These are phyloP conservation scores for Penicillium sp. DNA, from an alignment of 2,329 filamentous ascomycete genomes.

Conservation along the genomic window DNA sequence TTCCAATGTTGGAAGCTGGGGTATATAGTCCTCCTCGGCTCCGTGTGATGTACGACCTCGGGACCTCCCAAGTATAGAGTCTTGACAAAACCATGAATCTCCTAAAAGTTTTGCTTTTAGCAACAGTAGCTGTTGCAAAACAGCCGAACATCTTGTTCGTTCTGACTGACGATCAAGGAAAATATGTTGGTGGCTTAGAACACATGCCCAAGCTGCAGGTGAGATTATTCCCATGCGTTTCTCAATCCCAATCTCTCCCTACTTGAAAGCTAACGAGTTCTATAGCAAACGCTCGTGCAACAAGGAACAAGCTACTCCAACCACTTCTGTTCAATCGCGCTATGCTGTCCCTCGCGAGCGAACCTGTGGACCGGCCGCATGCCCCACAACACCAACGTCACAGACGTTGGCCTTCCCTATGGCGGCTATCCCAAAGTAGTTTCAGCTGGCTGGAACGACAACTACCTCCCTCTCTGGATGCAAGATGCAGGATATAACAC, in stretches of 20 bases:
- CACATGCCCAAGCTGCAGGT: conserved; percentile 56
- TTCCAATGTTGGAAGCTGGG: not conserved
- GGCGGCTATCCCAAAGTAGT: conserved; percentile 66
- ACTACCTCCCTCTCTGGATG: conserved; percentile 72
- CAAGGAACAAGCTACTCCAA: conserved; percentile 61
- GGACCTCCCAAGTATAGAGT: not conserved
- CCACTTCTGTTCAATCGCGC: conserved; percentile 62
- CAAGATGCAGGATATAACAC: conserved; percentile 69
- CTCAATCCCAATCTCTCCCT: not conserved
- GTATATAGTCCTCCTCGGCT: conserved; percentile 2
- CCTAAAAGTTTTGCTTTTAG: conserved; percentile 10
- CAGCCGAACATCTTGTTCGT: conserved; percentile 66
- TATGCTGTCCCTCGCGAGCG: conserved; percentile 68
- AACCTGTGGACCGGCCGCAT: conserved; percentile 65
- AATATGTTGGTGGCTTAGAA: conserved; percentile 30
- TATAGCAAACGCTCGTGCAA: conserved; percentile 54
- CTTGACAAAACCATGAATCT: conserved; percentile 11
- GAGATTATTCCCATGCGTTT: not conserved
- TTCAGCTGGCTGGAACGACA: conserved; percentile 63
- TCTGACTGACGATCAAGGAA: conserved; percentile 68
- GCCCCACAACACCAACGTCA: conserved; percentile 71
- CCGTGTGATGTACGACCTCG: not conserved
- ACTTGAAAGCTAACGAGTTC: conserved; percentile 20
- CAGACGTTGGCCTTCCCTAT: conserved; percentile 42
- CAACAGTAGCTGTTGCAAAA: conserved; percentile 20